Evolutionary conservation across 192 early-diverging fungal genomes (phyloP).

Genomic region (Thamnidium elegans): DNA sequence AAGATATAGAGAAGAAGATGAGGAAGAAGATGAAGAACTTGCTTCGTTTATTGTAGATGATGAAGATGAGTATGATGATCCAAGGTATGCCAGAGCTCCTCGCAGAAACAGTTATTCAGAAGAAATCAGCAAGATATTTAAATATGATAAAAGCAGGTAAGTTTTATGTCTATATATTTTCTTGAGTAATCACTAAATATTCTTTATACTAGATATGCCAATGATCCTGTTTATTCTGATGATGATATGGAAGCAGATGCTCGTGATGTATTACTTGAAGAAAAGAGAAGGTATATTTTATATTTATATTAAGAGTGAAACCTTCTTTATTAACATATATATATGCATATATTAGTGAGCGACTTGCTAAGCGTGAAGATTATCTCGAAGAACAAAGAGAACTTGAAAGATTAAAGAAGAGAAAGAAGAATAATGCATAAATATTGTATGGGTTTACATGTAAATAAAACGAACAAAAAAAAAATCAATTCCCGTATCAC

Average conservation of each 20-base stretch:
- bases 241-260: conserved; percentile 45
- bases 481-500: not conserved
- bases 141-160: conserved; percentile 36
- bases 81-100: not conserved
- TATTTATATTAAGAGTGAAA: not conserved
- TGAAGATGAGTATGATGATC: conserved; percentile 30
- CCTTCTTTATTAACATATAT: not conserved
- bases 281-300: conserved; percentile 33
- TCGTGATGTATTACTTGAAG: conserved; percentile 34
- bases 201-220: conserved; percentile 24
- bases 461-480: not conserved
- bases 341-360: conserved; percentile 18
- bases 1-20: conserved; percentile 24
- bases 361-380: conserved; percentile 35
- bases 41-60: conserved; percentile 35
- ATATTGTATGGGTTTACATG: not conserved
- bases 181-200: not conserved
- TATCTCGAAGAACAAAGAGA: conserved; percentile 33
- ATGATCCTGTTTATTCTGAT: conserved; percentile 35
- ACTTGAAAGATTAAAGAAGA: conserved; percentile 26
- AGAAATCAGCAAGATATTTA: conserved; percentile 35
- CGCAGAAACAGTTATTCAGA: conserved; percentile 19
- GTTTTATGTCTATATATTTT: not conserved
- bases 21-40: conserved; percentile 35
- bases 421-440: conserved; percentile 17